Percentiles rank a stretch among this genome's conserved stretches.
phyloP scores from a whole-genome alignment of 2,329 filamentous ascomycete species.

The Aspergillus brasiliensis region DNA sequence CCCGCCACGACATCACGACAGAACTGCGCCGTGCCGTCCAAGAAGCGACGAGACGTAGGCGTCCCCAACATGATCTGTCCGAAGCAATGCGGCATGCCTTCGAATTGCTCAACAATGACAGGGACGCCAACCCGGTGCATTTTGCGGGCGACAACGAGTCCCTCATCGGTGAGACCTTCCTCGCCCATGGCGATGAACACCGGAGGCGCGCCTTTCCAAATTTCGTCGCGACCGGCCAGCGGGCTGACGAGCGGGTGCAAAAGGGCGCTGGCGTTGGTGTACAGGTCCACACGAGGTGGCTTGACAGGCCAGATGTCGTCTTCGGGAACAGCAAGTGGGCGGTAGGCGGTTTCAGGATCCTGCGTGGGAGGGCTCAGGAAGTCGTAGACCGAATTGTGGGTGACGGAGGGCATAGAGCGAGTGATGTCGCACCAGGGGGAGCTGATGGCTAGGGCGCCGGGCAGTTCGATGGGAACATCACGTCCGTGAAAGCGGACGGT shows the following conservation, averaged over 20 bases:
- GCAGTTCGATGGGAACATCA: slow-evolving; percentile 43
- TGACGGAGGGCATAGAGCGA: slow-evolving; percentile 45
- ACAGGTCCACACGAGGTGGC: slow-evolving; percentile 48
- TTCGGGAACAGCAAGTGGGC: slow-evolving; percentile 31
- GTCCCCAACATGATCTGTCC: slow-evolving; percentile 57
- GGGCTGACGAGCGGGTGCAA: slow-evolving; percentile 47
- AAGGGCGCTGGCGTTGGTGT: slow-evolving; percentile 40
- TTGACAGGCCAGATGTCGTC: slow-evolving; percentile 44
- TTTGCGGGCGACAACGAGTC: slow-evolving; percentile 42
- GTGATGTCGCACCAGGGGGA: slow-evolving; percentile 49
- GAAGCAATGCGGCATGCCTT: slow-evolving; percentile 55
- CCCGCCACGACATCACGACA: slow-evolving; percentile 37
- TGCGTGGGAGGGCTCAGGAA: slow-evolving; percentile 39
- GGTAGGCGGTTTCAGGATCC: slow-evolving; percentile 25
- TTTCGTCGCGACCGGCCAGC: slow-evolving; percentile 34
- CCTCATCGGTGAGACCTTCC: slow-evolving; percentile 47
- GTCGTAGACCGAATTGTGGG: slow-evolving; percentile 43
- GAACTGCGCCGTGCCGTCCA: slow-evolving; percentile 60
- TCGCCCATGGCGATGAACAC: slow-evolving; percentile 46
- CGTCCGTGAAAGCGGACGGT: slow-evolving; percentile 45
- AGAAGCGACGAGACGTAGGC: slow-evolving; percentile 54
- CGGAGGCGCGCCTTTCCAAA: slow-evolving; percentile 47
- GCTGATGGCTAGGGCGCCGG: slow-evolving; percentile 41
- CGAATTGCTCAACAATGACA: slow-evolving; percentile 45
- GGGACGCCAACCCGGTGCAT: slow-evolving; percentile 41